Conservation (phyloP, 1,139 yeast species). For the Candida sp. region DNA sequence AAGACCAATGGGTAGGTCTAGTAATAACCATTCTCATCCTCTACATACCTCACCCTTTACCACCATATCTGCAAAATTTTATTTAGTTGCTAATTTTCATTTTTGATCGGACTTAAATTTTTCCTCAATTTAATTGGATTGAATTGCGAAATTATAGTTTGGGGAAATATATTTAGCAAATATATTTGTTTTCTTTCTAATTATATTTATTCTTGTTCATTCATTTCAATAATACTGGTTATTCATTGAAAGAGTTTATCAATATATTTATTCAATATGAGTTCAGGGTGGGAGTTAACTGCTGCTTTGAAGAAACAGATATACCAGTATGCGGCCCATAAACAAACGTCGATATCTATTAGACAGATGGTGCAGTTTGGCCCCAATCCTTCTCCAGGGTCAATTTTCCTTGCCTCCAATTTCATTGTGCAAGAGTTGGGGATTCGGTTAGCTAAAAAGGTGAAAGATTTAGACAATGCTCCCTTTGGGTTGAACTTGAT, state of each 20-base stretch:
- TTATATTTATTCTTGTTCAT: too few relatives aligned
- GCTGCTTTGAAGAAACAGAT: conserved; percentile 36
- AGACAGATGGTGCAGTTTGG: conserved; percentile 96
- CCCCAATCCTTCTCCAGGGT: conserved; percentile 71
- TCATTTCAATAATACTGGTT: neutral
- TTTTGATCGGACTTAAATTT: too few relatives aligned
- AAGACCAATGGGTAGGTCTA: too few relatives aligned
- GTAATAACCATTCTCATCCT: too few relatives aligned
- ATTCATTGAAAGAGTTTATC: neutral
- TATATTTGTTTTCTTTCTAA: too few relatives aligned
- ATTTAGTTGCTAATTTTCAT: too few relatives aligned
- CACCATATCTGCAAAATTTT: too few relatives aligned
- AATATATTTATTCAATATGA: conserved; percentile 19
- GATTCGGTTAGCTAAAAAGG: conserved; percentile 80
- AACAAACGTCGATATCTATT: conserved; percentile 82
- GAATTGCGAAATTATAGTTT: too few relatives aligned
- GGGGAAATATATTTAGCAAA: too few relatives aligned
- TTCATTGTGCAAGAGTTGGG: conserved; percentile 88
- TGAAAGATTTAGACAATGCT: conserved; percentile 76
- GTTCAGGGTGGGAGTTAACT: conserved; percentile 48
- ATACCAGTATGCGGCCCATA: conserved; percentile 61
- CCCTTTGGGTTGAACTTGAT: conserved; percentile 72
- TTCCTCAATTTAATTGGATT: neutral
- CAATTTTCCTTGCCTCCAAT: conserved; percentile 78
- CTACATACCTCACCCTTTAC: too few relatives aligned